These are phyloP conservation scores for Xylaria sp. DNA, from an alignment of 2,329 filamentous ascomycete genomes.

Conservation along the genomic window DNA sequence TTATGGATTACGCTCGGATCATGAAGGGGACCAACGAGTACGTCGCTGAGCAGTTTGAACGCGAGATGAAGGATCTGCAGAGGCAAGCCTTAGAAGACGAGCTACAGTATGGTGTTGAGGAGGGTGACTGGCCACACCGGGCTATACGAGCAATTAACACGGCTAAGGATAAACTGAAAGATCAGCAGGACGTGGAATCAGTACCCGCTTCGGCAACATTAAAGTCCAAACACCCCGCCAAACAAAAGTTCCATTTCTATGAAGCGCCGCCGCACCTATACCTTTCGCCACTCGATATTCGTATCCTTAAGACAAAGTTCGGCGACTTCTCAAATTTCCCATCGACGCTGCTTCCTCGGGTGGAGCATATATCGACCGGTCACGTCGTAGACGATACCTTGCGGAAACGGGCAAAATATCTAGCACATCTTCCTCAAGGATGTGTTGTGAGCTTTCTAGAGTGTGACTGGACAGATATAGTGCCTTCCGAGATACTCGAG, in stretches of 20 bases:
- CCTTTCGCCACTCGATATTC: slow-evolving; percentile 88
- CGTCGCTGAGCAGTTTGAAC: slow-evolving; percentile 81
- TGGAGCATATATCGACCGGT: slow-evolving; percentile 89
- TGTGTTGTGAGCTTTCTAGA: slow-evolving; percentile 92
- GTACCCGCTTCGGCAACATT: slow-evolving; percentile 41
- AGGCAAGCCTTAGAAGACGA: slow-evolving; percentile 89
- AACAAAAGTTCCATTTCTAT: slow-evolving; percentile 82
- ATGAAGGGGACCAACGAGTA: slow-evolving; percentile 95
- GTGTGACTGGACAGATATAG: slow-evolving; percentile 94
- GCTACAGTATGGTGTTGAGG: slow-evolving; percentile 84
- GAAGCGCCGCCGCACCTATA: slow-evolving; percentile 89
- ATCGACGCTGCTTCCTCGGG: slow-evolving; percentile 83
- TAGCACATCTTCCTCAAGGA: slow-evolving; percentile 87
- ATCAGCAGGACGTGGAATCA: slow-evolving; percentile 52
- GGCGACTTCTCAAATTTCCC: slow-evolving; percentile 85
- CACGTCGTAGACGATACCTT: slow-evolving; percentile 88
- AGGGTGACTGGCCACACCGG: slow-evolving; percentile 90
- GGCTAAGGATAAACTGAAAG: slow-evolving; percentile 76
- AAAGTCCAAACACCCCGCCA: slow-evolving; percentile 48
- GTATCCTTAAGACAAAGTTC: slow-evolving; percentile 90
- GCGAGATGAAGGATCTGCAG: slow-evolving; percentile 78
- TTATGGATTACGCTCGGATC: slow-evolving; percentile 91
- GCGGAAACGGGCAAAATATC: slow-evolving; percentile 85
- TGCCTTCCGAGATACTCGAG: slow-evolving; percentile 77
- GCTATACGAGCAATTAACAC: slow-evolving; percentile 79